These are phyloP conservation scores for Fraxinus xanthoxyloides DNA, from an alignment of 305 asterid species.

Conservation along the genomic window DNA sequence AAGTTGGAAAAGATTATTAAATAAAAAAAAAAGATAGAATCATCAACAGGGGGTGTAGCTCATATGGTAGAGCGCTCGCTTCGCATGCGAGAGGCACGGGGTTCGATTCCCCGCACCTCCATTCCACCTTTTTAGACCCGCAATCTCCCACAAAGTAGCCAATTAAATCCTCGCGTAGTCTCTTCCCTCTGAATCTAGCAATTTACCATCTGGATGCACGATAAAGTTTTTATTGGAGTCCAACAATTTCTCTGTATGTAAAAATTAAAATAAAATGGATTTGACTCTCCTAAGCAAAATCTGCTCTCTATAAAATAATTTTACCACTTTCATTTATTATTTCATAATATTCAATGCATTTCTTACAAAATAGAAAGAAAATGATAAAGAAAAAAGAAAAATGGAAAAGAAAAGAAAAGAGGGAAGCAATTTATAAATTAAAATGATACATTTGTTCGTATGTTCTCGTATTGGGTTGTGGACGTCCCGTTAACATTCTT, in stretches of 20 bases:
- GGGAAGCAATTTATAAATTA: neutral
- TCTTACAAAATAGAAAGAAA: neutral
- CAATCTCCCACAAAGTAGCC: no score
- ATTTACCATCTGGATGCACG: no score
- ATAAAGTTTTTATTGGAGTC: no score
- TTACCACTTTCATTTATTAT: neutral
- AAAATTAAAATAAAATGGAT: neutral
- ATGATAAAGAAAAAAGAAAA: neutral
- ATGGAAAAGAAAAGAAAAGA: no score
- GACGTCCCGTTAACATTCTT: neutral
- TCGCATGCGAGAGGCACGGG: conserved; percentile 99
- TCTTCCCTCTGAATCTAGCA: no score
- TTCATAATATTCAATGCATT: neutral
- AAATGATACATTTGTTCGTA: neutral
- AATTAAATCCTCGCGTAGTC: no score
- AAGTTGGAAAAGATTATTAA: neutral
- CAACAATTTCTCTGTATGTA: neutral
- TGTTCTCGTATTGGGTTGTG: neutral
- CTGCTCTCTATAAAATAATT: neutral
- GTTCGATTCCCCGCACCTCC: conserved; percentile 99
- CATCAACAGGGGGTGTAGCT: neutral
- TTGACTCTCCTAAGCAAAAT: neutral
- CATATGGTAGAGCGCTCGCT: conserved; percentile 98
- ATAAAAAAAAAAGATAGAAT: neutral
- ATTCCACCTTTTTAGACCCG: neutral